Evolutionary conservation across 1,284 basidiomycete genomes (phyloP), one percentile per base, ranked within the genome.

Genomic region (Boletus chippewaensis): DNA sequence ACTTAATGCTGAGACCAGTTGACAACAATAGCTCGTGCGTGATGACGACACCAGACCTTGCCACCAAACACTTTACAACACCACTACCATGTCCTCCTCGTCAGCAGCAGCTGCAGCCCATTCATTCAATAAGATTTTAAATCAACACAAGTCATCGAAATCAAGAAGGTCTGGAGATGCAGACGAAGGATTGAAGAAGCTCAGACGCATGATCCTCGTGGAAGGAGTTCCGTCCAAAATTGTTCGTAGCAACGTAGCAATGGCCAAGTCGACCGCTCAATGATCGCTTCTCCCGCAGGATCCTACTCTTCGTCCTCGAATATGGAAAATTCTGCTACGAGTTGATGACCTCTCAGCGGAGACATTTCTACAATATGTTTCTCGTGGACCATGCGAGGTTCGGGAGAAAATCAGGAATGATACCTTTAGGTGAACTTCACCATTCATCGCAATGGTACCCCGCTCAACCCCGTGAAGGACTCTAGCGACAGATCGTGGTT

Each of bases 251-350:
- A 45, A 46, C 31, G 24, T 29, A 45, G 31, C 57, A 28, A 16
- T 36, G 12, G 39, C 43, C 45, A 38, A 38, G 38, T 15, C 24
- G 20, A 20, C 34, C 28, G 12, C 50, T 45, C 38, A 40, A 26
- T 53, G 42, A 58, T 45, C 5, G 34, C 15, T 41, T 50, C 22
- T 49, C 51, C 41, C 38, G 36, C 45, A 91, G 87, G 88, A 91
- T 59, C 70, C 83, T 22, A 84, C 83, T 7, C 70, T 91, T 31
- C 78, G 88, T 32, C 86, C 88, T 36, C 76, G 86, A 48, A 84
- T 92, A 73, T 97, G 94, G 94, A 95, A 95, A 71, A 85, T 96
- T 47, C 77, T 96, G 36, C 74, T 97, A 38, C 80, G 84, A 44
- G 84, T 95, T 1, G 83, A 86, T 51, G 81, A 87, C 20, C 66